Percentiles rank a stretch among this genome's conserved stretches.
These are phyloP conservation scores for Handroanthus guayacan DNA, from an alignment of 257 asterid species.

Conservation along the genomic window DNA sequence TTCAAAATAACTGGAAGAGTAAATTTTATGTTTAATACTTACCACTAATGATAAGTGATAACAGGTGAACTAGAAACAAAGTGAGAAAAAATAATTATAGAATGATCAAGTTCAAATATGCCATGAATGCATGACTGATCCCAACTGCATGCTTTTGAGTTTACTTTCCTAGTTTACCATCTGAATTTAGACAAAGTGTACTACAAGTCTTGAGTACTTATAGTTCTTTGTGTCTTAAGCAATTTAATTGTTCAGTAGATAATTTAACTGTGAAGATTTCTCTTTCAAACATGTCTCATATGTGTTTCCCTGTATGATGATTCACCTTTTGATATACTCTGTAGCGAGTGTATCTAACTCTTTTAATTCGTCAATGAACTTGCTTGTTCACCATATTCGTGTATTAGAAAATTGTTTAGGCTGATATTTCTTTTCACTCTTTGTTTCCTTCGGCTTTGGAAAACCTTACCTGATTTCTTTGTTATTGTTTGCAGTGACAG, in stretches of 20 bases:
- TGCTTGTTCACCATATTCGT: constrained; percentile 13
- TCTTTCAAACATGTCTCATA: neutral
- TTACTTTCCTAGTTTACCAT: constrained; percentile 14
- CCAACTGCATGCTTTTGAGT: neutral
- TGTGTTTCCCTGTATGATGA: neutral
- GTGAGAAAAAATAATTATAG: too few relatives aligned
- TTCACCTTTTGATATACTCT: neutral
- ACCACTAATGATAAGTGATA: too few relatives aligned
- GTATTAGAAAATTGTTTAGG: constrained; percentile 17
- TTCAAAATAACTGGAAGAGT: too few relatives aligned
- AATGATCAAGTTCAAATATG: too few relatives aligned
- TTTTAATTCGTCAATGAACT: constrained; percentile 14
- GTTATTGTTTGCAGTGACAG: constrained; percentile 71
- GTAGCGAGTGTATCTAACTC: neutral
- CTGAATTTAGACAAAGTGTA: neutral
- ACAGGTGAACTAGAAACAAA: too few relatives aligned
- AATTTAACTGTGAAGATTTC: constrained; percentile 22
- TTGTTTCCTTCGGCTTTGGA: constrained; percentile 10
- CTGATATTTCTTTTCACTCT: neutral
- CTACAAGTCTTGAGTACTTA: neutral
- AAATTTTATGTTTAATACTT: too few relatives aligned
- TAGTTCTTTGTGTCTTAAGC: neutral
- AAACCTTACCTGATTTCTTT: constrained; percentile 27
- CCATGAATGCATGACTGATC: too few relatives aligned
- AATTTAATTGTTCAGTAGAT: neutral